Evolutionary conservation across 805 yeast genomes (phyloP).

Genomic region (Schwanniomyces occidentalis): DNA sequence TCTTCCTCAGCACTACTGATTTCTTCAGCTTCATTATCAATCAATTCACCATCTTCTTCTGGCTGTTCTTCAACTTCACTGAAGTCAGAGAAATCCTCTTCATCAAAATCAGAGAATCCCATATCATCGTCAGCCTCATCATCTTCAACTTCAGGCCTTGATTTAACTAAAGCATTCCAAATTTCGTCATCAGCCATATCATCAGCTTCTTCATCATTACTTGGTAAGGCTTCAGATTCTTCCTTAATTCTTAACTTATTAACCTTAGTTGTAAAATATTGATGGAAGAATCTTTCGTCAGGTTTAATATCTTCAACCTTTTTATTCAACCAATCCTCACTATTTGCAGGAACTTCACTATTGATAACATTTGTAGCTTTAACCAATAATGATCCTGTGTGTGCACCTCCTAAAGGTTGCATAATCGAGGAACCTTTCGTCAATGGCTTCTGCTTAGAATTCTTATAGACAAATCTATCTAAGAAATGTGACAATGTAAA

Average conservation of each 20-base stretch:
- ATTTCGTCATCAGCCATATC: constrained; percentile 67
- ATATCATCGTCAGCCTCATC: constrained; percentile 31
- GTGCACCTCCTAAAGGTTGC: constrained; percentile 94
- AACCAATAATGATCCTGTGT: constrained; percentile 67
- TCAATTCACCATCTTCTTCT: constrained; percentile 19
- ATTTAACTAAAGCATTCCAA: constrained; percentile 76
- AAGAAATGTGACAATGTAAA: constrained; percentile 87
- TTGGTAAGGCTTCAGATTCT: constrained; percentile 19
- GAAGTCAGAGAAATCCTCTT: constrained; percentile 41
- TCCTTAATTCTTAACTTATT: constrained; percentile 29
- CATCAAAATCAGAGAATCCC: constrained; percentile 45
- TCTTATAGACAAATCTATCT: constrained; percentile 93
- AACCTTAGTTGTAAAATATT: constrained; percentile 71
- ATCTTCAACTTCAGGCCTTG: constrained; percentile 70
- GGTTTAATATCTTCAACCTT: constrained; percentile 70
- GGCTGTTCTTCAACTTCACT: constrained; percentile 26
- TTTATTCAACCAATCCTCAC: constrained; percentile 78
- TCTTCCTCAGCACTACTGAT: constrained; percentile 23
- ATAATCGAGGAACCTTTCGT: constrained; percentile 90
- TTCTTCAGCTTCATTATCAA: constrained; percentile 26
- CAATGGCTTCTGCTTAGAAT: constrained; percentile 74
- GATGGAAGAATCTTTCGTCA: constrained; percentile 85
- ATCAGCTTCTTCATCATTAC: constrained; percentile 42
- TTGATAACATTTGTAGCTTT: constrained; percentile 51
- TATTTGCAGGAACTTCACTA: constrained; percentile 69